phyloP scores from a whole-genome alignment of 2,329 filamentous ascomycete species.

The Parastagonospora avenae region DNA sequence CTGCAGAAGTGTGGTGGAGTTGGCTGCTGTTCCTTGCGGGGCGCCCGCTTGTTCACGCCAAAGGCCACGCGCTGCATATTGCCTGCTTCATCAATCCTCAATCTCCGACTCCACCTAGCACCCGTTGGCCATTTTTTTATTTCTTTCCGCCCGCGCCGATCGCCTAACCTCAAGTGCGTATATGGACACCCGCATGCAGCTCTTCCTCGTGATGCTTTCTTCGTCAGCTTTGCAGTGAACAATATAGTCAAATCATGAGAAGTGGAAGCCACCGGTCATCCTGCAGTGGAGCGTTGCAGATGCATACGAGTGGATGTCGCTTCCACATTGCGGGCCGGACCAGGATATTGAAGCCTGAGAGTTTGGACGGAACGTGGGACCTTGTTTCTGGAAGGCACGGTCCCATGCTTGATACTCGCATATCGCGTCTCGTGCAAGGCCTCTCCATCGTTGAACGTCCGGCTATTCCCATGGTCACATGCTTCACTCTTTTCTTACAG shows the following conservation, averaged over 20 bases:
- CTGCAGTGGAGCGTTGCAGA: neutral
- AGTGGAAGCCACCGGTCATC: constrained; percentile 3
- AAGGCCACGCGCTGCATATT: constrained; percentile 14
- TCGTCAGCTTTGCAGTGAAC: constrained; percentile 2
- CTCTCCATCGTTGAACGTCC: neutral
- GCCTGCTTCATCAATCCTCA: constrained; percentile 9
- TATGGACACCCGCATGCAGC: constrained; percentile 5
- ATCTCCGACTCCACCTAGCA: constrained; percentile 12
- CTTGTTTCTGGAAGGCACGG: constrained; percentile 4
- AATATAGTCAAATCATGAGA: constrained; percentile 1
- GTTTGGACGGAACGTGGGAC: neutral
- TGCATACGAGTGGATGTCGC: neutral
- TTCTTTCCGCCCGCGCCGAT: constrained; percentile 16
- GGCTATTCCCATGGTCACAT: neutral
- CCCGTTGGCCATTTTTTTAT: constrained; percentile 1
- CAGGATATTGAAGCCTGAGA: neutral
- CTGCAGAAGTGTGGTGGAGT: neutral
- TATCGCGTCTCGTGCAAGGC: neutral
- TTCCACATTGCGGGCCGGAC: constrained; percentile 4
- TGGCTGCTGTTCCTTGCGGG: constrained; percentile 7
- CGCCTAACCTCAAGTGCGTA: constrained; percentile 5
- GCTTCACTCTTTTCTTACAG: neutral
- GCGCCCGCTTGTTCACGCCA: constrained; percentile 3
- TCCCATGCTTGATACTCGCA: neutral
- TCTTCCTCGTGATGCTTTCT: constrained; percentile 5